Conservation (phyloP, 2,329 filamentous ascomycete genomes). For the Penicillium sp. region DNA sequence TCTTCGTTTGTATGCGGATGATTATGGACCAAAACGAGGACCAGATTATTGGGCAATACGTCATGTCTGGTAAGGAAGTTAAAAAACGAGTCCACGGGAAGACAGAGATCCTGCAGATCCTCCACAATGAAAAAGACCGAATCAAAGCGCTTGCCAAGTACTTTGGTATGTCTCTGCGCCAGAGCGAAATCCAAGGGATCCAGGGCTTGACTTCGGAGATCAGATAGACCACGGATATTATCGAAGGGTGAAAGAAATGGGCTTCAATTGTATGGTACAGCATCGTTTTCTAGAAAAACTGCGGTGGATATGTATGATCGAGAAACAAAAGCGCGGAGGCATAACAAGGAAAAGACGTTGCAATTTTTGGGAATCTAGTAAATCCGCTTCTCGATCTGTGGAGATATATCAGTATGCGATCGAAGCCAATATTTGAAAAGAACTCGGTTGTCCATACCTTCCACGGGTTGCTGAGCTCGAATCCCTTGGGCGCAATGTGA, state of each 20-base stretch:
- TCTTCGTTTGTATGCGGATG: constrained; percentile 56
- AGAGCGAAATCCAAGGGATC: constrained; percentile 54
- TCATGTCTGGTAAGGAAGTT: constrained; percentile 52
- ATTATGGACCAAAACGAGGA: constrained; percentile 50
- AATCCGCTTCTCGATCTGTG: constrained; percentile 42
- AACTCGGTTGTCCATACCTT: constrained; percentile 49
- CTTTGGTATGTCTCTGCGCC: constrained; percentile 54
- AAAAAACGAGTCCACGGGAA: constrained; percentile 56
- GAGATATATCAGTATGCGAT: constrained; percentile 19
- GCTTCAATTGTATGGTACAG: constrained; percentile 23
- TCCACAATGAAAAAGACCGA: constrained; percentile 55
- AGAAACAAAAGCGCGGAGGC: constrained; percentile 22
- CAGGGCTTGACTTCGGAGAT: constrained; percentile 52
- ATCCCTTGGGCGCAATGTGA: constrained; percentile 58
- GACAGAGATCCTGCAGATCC: constrained; percentile 49
- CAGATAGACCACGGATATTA: constrained; percentile 14
- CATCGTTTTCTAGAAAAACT: constrained; percentile 22
- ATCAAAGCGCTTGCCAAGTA: constrained; percentile 52
- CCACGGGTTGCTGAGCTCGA: constrained; percentile 68
- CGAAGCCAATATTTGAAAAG: not conserved
- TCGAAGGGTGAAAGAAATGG: not conserved
- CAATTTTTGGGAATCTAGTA: constrained; percentile 31
- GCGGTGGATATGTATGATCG: constrained; percentile 27
- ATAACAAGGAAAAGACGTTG: constrained; percentile 23
- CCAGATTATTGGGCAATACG: constrained; percentile 54